Evolutionary conservation across 148 eudicot genomes (phyloP), one percentile per base, ranked within the genome.

Genomic region (Vaccinium darrowii): DNA sequence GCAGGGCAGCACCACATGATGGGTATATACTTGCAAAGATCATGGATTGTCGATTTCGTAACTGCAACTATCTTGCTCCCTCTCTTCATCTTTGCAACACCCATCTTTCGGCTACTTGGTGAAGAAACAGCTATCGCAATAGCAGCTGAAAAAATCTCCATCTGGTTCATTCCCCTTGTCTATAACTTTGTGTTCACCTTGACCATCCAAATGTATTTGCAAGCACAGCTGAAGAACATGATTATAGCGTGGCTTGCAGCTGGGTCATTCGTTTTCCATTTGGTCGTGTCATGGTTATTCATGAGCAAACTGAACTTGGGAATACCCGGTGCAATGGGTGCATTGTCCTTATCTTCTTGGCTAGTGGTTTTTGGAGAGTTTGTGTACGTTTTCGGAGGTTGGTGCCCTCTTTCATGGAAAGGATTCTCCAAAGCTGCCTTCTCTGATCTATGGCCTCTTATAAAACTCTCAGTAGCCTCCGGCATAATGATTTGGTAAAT

Each of bases 141-240:
- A 18, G 92, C 86, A 12, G 85, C 94, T 3, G 91, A 83, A 65
- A 36, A 71, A 3, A 87, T 93, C 21, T 85, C 98, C 67, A 36
- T 91, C 9, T 94, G 98, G 94, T 93, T 92, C 90, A 91, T 91
- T 81, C 90, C 92, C 60, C 51, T 90, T 51, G 25, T 87, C 49
- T 92, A 91, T 71, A 88, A 83, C 56, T 81, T 81, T 78, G 87
- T 91, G 53, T 93, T 87, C 47, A 81, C 78, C 58, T 58, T 90
- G 84, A 92, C 93, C 4, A 88, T 92, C 39, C 94, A 94, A 71
- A 94, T 92, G 94, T 94, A 71, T 76, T 82, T 94, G 53, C 98
- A 93, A 82, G 92, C 93, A 5, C 95, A 94, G 57, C 85, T 90
- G 49, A 94, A 92, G 92, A 94, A 94, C 86, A 63, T 9, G 47